Conservation (phyloP, 2,329 filamentous ascomycete genomes). For the Fusarium floridanum region DNA sequence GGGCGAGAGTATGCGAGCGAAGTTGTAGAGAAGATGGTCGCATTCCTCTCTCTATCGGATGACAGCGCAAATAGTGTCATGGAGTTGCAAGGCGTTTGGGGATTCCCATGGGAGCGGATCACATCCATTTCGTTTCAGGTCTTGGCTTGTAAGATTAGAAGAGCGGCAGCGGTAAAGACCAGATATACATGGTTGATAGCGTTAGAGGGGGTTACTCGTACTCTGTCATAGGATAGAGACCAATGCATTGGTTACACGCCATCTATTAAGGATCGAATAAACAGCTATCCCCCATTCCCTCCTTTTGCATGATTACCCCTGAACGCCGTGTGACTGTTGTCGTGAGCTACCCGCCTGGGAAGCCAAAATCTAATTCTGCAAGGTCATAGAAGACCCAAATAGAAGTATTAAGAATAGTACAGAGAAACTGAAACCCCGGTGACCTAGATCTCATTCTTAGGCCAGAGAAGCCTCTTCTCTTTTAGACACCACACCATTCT, state of each 20-base stretch:
- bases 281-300: neutral
- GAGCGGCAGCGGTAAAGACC: neutral
- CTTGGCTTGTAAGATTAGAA: constrained; percentile 21
- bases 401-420: neutral
- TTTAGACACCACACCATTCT: constrained; percentile 79
- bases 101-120: constrained; percentile 22
- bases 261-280: neutral
- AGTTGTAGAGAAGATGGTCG: constrained; percentile 49
- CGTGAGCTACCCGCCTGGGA: neutral
- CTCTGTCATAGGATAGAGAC: constrained; percentile 1
- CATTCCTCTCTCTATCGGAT: neutral
- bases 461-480: constrained; percentile 79
- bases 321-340: neutral
- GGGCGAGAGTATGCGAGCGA: constrained; percentile 54
- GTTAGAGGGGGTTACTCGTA: neutral
- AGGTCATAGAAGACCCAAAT: neutral
- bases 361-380: neutral
- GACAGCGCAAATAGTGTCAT: constrained; percentile 2
- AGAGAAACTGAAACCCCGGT: neutral
- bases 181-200: constrained; percentile 1
- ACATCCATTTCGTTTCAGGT: constrained; percentile 5
- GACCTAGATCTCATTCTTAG: constrained; percentile 64
- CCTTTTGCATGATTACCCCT: neutral
- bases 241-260: neutral
- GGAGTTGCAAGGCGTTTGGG: constrained; percentile 44